Evolutionary conservation across 139 green algal species (phyloP).

Genomic region (Coelastrella sp.): DNA sequence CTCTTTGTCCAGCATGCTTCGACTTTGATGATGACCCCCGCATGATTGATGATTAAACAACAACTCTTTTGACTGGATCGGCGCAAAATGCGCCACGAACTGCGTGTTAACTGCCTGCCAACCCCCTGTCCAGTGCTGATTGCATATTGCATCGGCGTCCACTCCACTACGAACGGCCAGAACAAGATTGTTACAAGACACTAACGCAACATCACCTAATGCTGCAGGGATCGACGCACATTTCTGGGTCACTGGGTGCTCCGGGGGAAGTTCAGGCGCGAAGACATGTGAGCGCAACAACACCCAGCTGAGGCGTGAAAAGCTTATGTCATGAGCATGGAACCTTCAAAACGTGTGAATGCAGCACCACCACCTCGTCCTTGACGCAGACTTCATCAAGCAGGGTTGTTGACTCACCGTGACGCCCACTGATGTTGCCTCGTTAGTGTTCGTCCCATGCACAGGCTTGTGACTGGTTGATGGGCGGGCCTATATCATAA

Average conservation of each 20-base stretch:
- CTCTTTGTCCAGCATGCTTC: background rate
- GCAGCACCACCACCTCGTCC: background rate
- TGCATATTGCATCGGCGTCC: background rate
- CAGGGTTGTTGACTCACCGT: constrained; percentile 5
- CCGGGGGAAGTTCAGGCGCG: background rate
- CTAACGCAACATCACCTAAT: too few species aligned
- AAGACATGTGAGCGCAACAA: background rate
- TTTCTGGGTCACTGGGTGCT: background rate
- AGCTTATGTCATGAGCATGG: background rate
- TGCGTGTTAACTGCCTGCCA: background rate
- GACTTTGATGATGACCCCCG: background rate
- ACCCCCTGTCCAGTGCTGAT: background rate
- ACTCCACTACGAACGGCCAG: too few species aligned
- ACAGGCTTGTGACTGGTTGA: too few species aligned
- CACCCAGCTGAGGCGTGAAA: background rate
- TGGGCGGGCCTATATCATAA: too few species aligned
- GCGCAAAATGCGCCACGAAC: background rate
- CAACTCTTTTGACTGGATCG: too few species aligned
- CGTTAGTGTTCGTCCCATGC: too few species aligned
- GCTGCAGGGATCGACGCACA: too few species aligned
- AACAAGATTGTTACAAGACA: too few species aligned
- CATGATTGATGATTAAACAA: background rate
- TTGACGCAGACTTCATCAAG: background rate
- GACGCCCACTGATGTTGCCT: constrained; percentile 9
- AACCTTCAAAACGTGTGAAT: background rate